phyloP scores from a whole-genome alignment of 208 protist genomes.

The Trypanosoma platydactyli region DNA sequence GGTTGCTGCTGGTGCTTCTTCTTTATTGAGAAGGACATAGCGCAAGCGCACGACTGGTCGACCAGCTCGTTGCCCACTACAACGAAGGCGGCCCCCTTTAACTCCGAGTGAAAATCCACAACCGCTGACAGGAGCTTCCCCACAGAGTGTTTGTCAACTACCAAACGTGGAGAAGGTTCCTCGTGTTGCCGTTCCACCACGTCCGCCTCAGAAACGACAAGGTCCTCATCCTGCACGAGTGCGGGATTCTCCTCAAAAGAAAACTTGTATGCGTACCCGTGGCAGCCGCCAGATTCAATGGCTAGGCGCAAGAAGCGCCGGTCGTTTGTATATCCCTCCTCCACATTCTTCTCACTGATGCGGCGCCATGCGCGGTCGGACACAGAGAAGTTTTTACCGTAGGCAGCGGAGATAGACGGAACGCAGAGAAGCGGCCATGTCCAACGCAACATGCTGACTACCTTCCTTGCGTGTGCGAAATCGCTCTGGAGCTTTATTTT shows the following conservation, averaged over 20 bases:
- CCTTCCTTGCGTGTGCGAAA: neutral
- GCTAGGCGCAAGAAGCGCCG: conserved; percentile 73
- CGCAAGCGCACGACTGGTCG: conserved; percentile 87
- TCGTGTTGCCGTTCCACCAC: conserved; percentile 29
- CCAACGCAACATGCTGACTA: conserved; percentile 18
- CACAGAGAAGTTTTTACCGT: conserved; percentile 78
- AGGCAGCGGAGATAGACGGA: conserved; percentile 45
- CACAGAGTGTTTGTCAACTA: conserved; percentile 74
- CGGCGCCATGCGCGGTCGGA: conserved; percentile 66
- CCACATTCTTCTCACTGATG: conserved; percentile 69
- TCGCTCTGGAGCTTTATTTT: too few species aligned
- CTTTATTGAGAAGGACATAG: conserved; percentile 85
- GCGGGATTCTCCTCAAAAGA: conserved; percentile 52
- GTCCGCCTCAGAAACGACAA: conserved; percentile 64
- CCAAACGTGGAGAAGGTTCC: conserved; percentile 48
- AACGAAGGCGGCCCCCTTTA: conserved; percentile 89
- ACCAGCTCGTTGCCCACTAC: conserved; percentile 89
- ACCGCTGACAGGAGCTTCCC: conserved; percentile 71
- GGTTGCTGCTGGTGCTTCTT: conserved; percentile 40
- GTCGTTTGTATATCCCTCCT: conserved; percentile 78
- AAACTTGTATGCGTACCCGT: conserved; percentile 91
- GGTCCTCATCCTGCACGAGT: conserved; percentile 64
- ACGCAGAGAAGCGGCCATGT: conserved; percentile 16
- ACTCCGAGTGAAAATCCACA: conserved; percentile 87
- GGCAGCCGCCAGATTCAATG: conserved; percentile 88